These are phyloP conservation scores for Allium cepa DNA, from an alignment of 106 monocot genomes.

Conservation along the genomic window DNA sequence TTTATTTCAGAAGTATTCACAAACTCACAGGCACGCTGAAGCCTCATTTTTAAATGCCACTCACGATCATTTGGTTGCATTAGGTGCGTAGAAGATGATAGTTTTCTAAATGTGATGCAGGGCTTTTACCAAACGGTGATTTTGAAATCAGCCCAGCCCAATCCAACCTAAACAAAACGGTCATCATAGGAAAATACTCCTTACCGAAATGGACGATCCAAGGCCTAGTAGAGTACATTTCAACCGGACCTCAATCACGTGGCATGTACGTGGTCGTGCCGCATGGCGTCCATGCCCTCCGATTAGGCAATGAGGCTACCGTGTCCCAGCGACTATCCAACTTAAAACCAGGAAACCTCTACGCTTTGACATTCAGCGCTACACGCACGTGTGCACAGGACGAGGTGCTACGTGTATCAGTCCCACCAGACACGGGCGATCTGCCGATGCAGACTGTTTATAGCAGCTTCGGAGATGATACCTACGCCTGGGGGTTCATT, in stretches of 20 bases:
- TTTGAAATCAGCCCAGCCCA: conserved; percentile 63
- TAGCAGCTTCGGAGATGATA: conserved; percentile 56
- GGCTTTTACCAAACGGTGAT: conserved; percentile 75
- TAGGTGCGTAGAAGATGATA: too few relatives aligned
- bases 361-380: conserved; percentile 83
- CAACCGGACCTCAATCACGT: conserved; percentile 84
- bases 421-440: conserved; percentile 55
- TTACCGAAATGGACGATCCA: conserved; percentile 78
- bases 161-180: conserved; percentile 61
- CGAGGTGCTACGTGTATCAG: conserved; percentile 73
- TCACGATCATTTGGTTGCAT: too few relatives aligned
- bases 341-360: conserved; percentile 52
- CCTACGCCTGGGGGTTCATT: conserved; percentile 74
- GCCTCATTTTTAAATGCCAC: too few relatives aligned
- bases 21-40: too few relatives aligned
- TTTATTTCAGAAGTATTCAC: too few relatives aligned
- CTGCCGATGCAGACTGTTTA: conserved; percentile 85
- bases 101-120: conserved; percentile 1
- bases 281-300: conserved; percentile 70
- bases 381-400: conserved; percentile 89
- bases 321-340: conserved; percentile 58
- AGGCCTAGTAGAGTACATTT: conserved; percentile 88
- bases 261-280: conserved; percentile 89
- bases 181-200: conserved; percentile 66
- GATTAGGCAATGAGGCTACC: conserved; percentile 75